phyloP scores from a whole-genome alignment of 257 asterid species.

The Leonotis leonurus region DNA sequence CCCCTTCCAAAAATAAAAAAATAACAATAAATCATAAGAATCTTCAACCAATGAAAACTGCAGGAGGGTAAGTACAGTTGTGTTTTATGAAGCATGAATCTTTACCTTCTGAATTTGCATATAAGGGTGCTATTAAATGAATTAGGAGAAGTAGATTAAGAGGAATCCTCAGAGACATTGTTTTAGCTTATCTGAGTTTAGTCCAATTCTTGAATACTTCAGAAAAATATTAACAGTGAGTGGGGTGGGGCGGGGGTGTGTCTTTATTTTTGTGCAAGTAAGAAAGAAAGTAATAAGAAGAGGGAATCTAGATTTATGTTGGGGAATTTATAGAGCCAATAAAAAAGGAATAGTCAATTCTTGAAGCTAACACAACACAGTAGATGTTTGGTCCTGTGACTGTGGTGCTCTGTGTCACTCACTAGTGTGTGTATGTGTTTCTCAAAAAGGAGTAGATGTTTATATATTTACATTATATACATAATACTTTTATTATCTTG shows the following conservation, averaged over 20 bases:
- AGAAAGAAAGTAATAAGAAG: constrained; percentile 8
- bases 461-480: too few species aligned
- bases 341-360: constrained; percentile 18
- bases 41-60: too few species aligned
- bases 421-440: not conserved
- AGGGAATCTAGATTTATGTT: constrained; percentile 23
- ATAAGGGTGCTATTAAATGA: constrained; percentile 3
- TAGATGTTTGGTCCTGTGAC: not conserved
- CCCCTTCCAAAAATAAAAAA: constrained; percentile 23
- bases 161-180: constrained; percentile 18
- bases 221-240: not conserved
- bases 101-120: constrained; percentile 38
- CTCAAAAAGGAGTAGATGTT: too few species aligned
- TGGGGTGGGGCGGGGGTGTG: too few species aligned
- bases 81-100: not conserved
- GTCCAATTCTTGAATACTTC: constrained; percentile 1
- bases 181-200: not conserved
- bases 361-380: constrained; percentile 3
- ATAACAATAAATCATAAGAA: too few species aligned
- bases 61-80: not conserved
- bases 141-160: constrained; percentile 24
- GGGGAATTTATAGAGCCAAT: constrained; percentile 42
- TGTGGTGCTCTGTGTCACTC: constrained; percentile 12
- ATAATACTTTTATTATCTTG: too few species aligned
- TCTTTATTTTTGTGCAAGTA: not conserved